Percentiles rank a stretch among this genome's conserved stretches.
Evolutionary conservation across 768 basidiomycete genomes (phyloP).

Genomic region (Flagelloscypha sp.): DNA sequence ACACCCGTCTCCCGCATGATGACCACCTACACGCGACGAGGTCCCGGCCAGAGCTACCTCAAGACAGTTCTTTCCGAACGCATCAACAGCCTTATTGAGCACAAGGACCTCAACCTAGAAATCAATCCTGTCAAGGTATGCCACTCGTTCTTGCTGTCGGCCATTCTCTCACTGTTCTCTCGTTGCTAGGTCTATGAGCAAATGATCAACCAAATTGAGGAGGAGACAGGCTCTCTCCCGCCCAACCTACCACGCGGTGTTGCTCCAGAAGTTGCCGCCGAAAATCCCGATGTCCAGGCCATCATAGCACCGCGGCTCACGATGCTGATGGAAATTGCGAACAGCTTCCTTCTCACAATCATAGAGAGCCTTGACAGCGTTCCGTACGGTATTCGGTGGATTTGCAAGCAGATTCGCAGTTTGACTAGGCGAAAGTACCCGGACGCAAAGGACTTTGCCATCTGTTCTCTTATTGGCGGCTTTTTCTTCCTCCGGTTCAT

Average conservation of each 20-base stretch:
- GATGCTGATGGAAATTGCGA: slow-evolving; percentile 99
- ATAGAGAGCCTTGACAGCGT: slow-evolving; percentile 98
- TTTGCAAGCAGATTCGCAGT: slow-evolving; percentile 98
- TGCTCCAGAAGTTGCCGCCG: slow-evolving; percentile 87
- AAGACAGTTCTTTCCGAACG: slow-evolving; percentile 96
- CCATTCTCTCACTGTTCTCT: neutral
- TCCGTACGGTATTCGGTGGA: slow-evolving; percentile 99
- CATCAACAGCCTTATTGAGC: slow-evolving; percentile 97
- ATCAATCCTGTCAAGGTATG: slow-evolving; percentile 96
- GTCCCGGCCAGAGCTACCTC: slow-evolving; percentile 96
- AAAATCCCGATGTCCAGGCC: slow-evolving; percentile 92
- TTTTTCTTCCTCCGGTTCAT: slow-evolving; percentile 99
- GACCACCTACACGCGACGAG: slow-evolving; percentile 98
- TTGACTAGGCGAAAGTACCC: slow-evolving; percentile 98
- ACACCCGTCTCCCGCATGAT: slow-evolving; percentile 99
- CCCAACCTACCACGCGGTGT: slow-evolving; percentile 89
- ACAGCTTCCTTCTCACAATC: slow-evolving; percentile 93
- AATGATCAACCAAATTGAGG: slow-evolving; percentile 98
- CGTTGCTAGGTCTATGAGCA: slow-evolving; percentile 88
- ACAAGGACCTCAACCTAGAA: slow-evolving; percentile 98
- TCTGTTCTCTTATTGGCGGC: slow-evolving; percentile 96
- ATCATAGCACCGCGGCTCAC: slow-evolving; percentile 95
- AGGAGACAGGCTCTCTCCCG: slow-evolving; percentile 89
- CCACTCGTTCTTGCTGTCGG: neutral
- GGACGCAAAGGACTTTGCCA: slow-evolving; percentile 96